A percentile compares a stretch with the other conserved stretches of the same genome.
Conservation (phyloP, 2,329 filamentous ascomycete species). For the Rhynchosporium secalis region DNA sequence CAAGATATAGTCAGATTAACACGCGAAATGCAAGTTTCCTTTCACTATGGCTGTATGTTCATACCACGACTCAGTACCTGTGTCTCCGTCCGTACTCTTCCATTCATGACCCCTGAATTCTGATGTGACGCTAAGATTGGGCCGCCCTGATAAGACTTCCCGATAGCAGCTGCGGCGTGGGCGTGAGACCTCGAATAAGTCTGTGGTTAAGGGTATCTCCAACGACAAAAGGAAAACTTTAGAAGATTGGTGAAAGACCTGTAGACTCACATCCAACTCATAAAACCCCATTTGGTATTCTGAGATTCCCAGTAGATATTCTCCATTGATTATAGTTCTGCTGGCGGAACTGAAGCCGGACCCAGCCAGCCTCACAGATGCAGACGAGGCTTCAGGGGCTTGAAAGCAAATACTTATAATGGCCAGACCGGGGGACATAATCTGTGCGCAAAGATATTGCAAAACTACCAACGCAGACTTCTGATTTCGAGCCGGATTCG, state of each 20-base stretch:
- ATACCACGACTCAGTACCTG: conserved; percentile 7
- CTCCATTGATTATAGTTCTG: background rate
- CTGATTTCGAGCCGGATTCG: background rate
- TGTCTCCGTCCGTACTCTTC: background rate
- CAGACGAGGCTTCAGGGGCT: conserved; percentile 12
- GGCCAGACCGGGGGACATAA: background rate
- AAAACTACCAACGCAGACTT: background rate
- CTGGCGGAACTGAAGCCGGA: background rate
- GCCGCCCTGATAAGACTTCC: background rate
- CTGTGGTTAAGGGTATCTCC: background rate
- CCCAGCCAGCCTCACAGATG: background rate
- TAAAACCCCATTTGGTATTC: background rate
- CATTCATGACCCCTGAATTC: background rate
- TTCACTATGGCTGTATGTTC: background rate
- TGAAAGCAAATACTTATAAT: background rate
- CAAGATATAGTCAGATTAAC: background rate
- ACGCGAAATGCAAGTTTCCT: background rate
- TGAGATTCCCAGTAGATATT: no score
- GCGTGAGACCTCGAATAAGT: background rate
- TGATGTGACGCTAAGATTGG: conserved; percentile 13
- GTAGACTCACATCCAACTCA: background rate
- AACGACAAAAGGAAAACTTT: background rate
- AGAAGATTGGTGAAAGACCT: no score
- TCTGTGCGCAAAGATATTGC: conserved; percentile 4
- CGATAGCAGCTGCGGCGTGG: background rate